phyloP scores from a whole-genome alignment of 352 stramenopile genomes.

The Phytophthora macrochlamydospora region DNA sequence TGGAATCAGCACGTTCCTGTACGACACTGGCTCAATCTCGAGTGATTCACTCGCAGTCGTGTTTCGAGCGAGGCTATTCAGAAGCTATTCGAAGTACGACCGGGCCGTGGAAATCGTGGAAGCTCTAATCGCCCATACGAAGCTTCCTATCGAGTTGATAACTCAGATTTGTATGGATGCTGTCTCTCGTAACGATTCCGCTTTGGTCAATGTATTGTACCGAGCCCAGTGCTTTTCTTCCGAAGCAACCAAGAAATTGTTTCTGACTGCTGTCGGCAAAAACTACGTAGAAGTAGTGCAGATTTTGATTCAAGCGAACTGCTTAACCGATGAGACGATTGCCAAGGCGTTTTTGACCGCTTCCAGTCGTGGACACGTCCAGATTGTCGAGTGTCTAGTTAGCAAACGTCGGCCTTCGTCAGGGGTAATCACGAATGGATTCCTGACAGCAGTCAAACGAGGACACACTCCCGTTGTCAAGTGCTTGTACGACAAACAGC shows the following conservation, averaged over 20 bases:
- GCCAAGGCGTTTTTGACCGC: background rate
- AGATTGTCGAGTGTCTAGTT: background rate
- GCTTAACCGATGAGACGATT: background rate
- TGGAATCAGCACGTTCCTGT: no score
- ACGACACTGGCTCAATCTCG: no score
- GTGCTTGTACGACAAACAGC: background rate
- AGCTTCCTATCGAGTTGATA: background rate
- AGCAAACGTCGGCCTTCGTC: background rate
- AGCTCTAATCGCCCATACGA: background rate
- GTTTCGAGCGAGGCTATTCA: background rate
- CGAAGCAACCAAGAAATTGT: background rate
- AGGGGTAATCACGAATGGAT: background rate
- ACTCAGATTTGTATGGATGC: background rate
- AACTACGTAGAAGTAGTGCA: background rate
- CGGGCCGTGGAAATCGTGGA: background rate
- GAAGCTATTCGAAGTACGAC: background rate
- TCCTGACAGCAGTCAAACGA: background rate
- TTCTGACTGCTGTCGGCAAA: background rate
- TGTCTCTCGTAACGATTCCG: background rate
- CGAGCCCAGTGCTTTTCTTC: background rate
- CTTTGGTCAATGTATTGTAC: background rate
- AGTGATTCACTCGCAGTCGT: no score
- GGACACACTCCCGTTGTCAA: background rate
- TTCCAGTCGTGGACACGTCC: background rate
- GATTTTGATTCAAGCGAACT: background rate